Conservation (phyloP, 2,329 filamentous ascomycete genomes). For the Geosmithia flava region DNA sequence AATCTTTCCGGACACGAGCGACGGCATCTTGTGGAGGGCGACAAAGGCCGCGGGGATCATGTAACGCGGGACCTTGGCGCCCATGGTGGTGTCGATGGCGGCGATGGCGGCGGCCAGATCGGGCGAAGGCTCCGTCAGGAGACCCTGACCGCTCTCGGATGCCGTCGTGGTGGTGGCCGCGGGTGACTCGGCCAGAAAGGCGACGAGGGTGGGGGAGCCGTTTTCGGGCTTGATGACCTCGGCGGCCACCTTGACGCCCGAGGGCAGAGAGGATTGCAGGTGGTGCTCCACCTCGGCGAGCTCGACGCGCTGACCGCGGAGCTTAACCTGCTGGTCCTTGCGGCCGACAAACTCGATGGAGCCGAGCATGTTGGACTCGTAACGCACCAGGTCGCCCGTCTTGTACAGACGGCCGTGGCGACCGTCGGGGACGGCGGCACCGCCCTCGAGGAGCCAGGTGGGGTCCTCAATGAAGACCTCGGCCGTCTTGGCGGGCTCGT, state of each 20-base stretch:
- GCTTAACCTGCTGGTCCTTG: slow-evolving; percentile 57
- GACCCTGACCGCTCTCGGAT: neutral
- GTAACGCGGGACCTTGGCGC: slow-evolving; percentile 25
- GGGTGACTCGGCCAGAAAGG: slow-evolving; percentile 24
- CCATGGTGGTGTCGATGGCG: slow-evolving; percentile 17
- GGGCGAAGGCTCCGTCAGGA: slow-evolving; percentile 16
- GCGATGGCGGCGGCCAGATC: slow-evolving; percentile 17
- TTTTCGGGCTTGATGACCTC: slow-evolving; percentile 35
- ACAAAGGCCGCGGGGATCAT: slow-evolving; percentile 36
- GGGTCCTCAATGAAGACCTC: slow-evolving; percentile 45
- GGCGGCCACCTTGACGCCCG: slow-evolving; percentile 28
- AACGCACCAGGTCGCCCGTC: slow-evolving; percentile 46
- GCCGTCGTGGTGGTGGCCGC: neutral
- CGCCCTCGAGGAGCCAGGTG: slow-evolving; percentile 32
- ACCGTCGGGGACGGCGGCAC: slow-evolving; percentile 16
- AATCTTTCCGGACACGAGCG: slow-evolving; percentile 34
- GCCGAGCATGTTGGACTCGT: slow-evolving; percentile 38
- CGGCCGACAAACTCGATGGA: slow-evolving; percentile 46
- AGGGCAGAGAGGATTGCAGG: slow-evolving; percentile 29
- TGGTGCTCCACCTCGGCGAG: slow-evolving; percentile 40
- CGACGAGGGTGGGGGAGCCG: slow-evolving; percentile 30
- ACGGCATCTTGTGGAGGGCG: slow-evolving; percentile 30
- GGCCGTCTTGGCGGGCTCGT: slow-evolving; percentile 42
- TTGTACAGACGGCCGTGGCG: slow-evolving; percentile 38
- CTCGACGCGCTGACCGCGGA: slow-evolving; percentile 54